Evolutionary conservation across 1,139 yeast species (phyloP).

Genomic region (Zygoascus meyerae): DNA sequence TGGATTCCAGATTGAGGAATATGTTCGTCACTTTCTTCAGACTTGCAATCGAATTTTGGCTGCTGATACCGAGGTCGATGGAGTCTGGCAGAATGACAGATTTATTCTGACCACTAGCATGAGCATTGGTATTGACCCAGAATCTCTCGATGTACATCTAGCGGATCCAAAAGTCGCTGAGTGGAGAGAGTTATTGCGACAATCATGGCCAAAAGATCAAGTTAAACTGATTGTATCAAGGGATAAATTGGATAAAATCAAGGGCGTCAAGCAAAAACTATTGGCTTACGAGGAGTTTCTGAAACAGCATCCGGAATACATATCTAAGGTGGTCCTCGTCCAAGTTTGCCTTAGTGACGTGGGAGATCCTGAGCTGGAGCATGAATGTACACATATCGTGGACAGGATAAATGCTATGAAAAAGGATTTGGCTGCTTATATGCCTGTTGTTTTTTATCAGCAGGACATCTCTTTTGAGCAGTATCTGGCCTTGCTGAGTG

Average conservation of each 20-base stretch:
- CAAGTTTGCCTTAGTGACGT: conserved; percentile 69
- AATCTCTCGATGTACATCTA: conserved; percentile 44
- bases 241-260: conserved; percentile 78
- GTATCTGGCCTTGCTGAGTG: conserved; percentile 76
- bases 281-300: conserved; percentile 81
- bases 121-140: conserved; percentile 87
- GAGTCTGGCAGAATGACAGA: conserved; percentile 63
- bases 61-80: conserved; percentile 74
- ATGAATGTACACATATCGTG: conserved; percentile 69
- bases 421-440: conserved; percentile 57
- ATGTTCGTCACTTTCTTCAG: conserved; percentile 87
- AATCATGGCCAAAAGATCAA: conserved; percentile 57
- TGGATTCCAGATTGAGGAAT: conserved; percentile 87
- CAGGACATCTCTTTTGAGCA: conserved; percentile 88
- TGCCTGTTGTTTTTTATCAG: conserved; percentile 83
- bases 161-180: conserved; percentile 49
- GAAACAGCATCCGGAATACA: conserved; percentile 60
- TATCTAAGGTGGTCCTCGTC: conserved; percentile 66
- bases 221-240: conserved; percentile 74
- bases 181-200: conserved; percentile 69
- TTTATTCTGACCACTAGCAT: conserved; percentile 60
- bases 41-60: conserved; percentile 79
- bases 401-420: conserved; percentile 79
- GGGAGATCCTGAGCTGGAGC: conserved; percentile 48
- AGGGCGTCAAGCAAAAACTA: conserved; percentile 85